Conservation (phyloP, 1,284 basidiomycete genomes). For the Inonotus obliquus region DNA sequence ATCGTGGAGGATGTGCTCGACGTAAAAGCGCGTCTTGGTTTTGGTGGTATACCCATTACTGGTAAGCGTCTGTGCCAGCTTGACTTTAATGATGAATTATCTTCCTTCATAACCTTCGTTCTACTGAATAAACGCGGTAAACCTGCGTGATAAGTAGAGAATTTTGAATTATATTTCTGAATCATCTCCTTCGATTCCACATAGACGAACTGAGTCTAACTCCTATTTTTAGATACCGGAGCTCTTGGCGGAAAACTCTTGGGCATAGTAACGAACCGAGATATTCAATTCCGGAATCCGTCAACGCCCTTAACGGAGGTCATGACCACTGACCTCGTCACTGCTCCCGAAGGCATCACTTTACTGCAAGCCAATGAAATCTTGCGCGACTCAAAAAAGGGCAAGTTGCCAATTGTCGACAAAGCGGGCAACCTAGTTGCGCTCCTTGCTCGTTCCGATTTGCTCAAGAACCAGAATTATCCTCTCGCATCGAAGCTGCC, state of each 20-base stretch:
- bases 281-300: constrained; percentile 88
- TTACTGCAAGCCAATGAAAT: constrained; percentile 92
- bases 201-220: constrained; percentile 8
- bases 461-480: constrained; percentile 97
- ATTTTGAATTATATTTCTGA: constrained; percentile 16
- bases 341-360: constrained; percentile 81
- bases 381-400: constrained; percentile 95
- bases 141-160: constrained; percentile 20
- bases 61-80: constrained; percentile 49
- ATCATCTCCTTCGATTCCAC: constrained; percentile 10
- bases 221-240: constrained; percentile 68
- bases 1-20: constrained; percentile 89
- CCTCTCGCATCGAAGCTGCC: constrained; percentile 93
- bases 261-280: constrained; percentile 95
- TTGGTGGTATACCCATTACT: constrained; percentile 97
- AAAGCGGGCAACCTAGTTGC: constrained; percentile 71
- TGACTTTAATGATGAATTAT: constrained; percentile 28
- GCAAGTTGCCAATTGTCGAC: constrained; percentile 93
- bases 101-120: constrained; percentile 60
- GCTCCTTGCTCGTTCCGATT: constrained; percentile 91
- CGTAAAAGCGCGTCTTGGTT: constrained; percentile 90
- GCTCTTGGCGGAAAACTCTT: constrained; percentile 86
- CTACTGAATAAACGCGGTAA: constrained; percentile 43
- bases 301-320: constrained; percentile 72
- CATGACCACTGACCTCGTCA: constrained; percentile 88